These are phyloP conservation scores for Fusarium torulosum DNA, from an alignment of 2,329 filamentous ascomycete genomes.

Conservation along the genomic window DNA sequence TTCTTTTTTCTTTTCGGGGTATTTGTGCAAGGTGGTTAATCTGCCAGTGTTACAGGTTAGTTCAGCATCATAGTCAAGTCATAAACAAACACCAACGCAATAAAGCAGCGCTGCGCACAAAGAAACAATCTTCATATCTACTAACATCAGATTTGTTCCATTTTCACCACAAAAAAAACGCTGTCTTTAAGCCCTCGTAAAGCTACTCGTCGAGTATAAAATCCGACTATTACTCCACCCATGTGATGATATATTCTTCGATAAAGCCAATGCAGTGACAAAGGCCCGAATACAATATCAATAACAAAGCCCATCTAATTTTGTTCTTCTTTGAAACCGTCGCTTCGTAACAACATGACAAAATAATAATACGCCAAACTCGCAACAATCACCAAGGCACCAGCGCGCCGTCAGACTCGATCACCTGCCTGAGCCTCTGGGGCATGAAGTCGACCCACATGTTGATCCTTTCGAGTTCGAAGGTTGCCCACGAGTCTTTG, in stretches of 20 bases:
- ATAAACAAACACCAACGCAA: not conserved
- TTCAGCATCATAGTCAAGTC: not conserved
- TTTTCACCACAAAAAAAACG: not conserved
- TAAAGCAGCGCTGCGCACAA: not conserved
- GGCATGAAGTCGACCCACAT: slow-evolving; percentile 56
- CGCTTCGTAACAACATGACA: slow-evolving; percentile 24
- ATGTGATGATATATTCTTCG: not conserved
- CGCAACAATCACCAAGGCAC: slow-evolving; percentile 51
- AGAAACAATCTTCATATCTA: not conserved
- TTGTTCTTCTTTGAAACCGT: slow-evolving; percentile 11
- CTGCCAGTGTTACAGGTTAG: not conserved
- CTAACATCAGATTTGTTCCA: not conserved
- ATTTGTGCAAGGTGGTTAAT: not conserved
- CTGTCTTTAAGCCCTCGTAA: not conserved
- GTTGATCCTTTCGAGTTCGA: slow-evolving; percentile 52
- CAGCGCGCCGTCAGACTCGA: slow-evolving; percentile 51
- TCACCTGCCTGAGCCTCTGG: slow-evolving; percentile 50
- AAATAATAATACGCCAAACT: slow-evolving; percentile 22
- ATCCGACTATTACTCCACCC: not conserved
- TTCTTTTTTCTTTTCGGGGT: not conserved
- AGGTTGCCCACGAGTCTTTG: slow-evolving; percentile 47
- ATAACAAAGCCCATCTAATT: not conserved
- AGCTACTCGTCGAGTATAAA: not conserved
- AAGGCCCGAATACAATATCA: not conserved
- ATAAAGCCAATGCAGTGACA: not conserved